Percentiles rank a stretch among this genome's conserved stretches.
Conservation (phyloP, 2,329 filamentous ascomycete genomes). For the Rutstroemia sydowiana region DNA sequence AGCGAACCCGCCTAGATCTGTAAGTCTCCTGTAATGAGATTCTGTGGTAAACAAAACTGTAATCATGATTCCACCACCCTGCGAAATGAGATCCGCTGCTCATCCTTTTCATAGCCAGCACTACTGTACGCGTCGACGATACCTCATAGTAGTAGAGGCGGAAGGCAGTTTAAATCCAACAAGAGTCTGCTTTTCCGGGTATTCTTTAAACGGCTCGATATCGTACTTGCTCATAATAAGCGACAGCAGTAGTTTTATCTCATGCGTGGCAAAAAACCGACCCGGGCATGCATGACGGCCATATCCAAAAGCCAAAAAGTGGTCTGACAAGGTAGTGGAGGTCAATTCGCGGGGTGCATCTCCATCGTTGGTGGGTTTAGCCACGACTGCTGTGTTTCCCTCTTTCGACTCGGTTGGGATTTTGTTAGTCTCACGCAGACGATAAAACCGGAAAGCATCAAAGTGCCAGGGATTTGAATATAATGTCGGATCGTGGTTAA, state of each 20-base stretch:
- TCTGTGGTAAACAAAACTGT: too few relatives aligned
- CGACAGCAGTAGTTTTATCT: slow-evolving; percentile 19
- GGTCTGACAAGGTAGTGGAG: slow-evolving; percentile 1
- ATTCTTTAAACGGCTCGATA: not conserved
- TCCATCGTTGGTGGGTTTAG: too few relatives aligned
- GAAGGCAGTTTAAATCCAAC: not conserved
- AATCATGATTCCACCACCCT: too few relatives aligned
- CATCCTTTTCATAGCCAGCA: too few relatives aligned
- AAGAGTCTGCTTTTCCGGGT: not conserved
- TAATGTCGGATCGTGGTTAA: not conserved
- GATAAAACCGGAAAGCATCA: not conserved
- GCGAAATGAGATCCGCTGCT: too few relatives aligned
- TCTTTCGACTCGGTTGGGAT: not conserved
- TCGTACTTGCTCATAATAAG: slow-evolving; percentile 11
- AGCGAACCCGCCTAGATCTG: too few relatives aligned
- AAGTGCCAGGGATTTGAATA: not conserved
- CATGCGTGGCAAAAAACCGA: slow-evolving; percentile 20
- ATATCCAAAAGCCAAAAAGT: slow-evolving; percentile 16
- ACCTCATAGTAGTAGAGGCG: not conserved
- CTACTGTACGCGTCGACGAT: not conserved
- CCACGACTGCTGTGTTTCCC: not conserved
- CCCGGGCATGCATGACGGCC: slow-evolving; percentile 24
- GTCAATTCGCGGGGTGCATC: too few relatives aligned
- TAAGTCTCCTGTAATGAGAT: too few relatives aligned
- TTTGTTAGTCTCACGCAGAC: not conserved